Evolutionary conservation across 495 filamentous ascomycete species (phyloP).

Genomic region (Evansstolkia leycettana): DNA sequence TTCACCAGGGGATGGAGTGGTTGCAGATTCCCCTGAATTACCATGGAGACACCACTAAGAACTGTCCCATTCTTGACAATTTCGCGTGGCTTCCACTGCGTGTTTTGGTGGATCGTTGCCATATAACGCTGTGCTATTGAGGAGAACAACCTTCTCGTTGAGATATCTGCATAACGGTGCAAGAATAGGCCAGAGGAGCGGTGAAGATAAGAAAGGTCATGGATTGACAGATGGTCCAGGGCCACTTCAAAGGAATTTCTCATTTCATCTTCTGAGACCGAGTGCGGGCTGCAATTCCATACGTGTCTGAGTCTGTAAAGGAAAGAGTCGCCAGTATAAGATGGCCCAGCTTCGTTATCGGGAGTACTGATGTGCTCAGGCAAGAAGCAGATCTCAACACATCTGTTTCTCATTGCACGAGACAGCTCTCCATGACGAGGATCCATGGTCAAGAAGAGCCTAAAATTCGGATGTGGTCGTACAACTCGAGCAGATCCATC

Average conservation of each 20-base stretch:
- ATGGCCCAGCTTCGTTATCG: slow-evolving; percentile 12
- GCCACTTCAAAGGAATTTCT: slow-evolving; percentile 22
- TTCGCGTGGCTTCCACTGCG: slow-evolving; percentile 22
- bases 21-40: slow-evolving; percentile 19
- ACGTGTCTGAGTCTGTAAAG: slow-evolving; percentile 38
- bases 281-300: slow-evolving; percentile 20
- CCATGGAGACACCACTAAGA: slow-evolving; percentile 15
- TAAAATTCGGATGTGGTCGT: slow-evolving; percentile 72
- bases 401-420: slow-evolving; percentile 91
- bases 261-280: slow-evolving; percentile 7
- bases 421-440: slow-evolving; percentile 88
- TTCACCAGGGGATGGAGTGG: slow-evolving; percentile 34
- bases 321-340: slow-evolving; percentile 35
- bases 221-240: slow-evolving; percentile 43
- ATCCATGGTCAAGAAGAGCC: slow-evolving; percentile 91
- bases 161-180: slow-evolving; percentile 9
- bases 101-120: slow-evolving; percentile 26
- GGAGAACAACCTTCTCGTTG: slow-evolving; percentile 6
- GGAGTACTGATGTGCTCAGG: slow-evolving; percentile 15
- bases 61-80: slow-evolving; percentile 13
- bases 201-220: slow-evolving; percentile 34
- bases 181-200: slow-evolving; percentile 18
- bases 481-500: slow-evolving; percentile 75
- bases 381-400: slow-evolving; percentile 74
- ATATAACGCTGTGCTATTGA: slow-evolving; percentile 20